phyloP scores from a whole-genome alignment of 2,329 filamentous ascomycete genomes.

The Calcarisporium arbuscula region DNA sequence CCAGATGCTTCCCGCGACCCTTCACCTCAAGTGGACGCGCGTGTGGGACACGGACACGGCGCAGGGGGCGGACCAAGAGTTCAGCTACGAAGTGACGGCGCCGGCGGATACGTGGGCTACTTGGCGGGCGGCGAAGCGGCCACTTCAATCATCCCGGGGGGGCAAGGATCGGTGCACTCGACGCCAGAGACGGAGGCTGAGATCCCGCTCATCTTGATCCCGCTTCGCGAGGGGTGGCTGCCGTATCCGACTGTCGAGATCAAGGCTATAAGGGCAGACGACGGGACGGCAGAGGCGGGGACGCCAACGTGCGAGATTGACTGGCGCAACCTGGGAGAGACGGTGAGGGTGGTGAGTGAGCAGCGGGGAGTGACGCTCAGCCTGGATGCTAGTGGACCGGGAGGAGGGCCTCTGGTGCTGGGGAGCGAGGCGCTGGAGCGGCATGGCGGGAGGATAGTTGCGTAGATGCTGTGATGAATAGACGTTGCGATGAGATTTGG shows the following conservation, averaged over 20 bases:
- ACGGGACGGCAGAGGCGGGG: constrained; percentile 12
- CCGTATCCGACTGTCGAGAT: constrained; percentile 76
- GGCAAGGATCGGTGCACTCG: constrained; percentile 36
- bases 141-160: constrained; percentile 60
- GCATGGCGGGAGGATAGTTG: constrained; percentile 29
- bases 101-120: constrained; percentile 72
- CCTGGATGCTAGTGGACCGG: constrained; percentile 59
- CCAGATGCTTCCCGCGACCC: constrained; percentile 56
- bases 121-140: constrained; percentile 74
- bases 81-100: constrained; percentile 75
- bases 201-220: constrained; percentile 70
- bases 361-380: constrained; percentile 66
- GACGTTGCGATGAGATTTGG: constrained; percentile 1
- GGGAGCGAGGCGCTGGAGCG: constrained; percentile 45
- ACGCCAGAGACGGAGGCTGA: constrained; percentile 46
- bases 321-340: constrained; percentile 70
- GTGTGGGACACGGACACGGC: constrained; percentile 49
- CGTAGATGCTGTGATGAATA: constrained; percentile 13
- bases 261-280: constrained; percentile 36
- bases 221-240: constrained; percentile 71
- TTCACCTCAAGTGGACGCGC: constrained; percentile 58
- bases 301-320: constrained; percentile 64
- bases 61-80: constrained; percentile 53
- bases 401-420: constrained; percentile 60
- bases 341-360: constrained; percentile 67